Evolutionary conservation across 2,329 filamentous ascomycete species (phyloP).

Genomic region (Calonectria leucothoes): DNA sequence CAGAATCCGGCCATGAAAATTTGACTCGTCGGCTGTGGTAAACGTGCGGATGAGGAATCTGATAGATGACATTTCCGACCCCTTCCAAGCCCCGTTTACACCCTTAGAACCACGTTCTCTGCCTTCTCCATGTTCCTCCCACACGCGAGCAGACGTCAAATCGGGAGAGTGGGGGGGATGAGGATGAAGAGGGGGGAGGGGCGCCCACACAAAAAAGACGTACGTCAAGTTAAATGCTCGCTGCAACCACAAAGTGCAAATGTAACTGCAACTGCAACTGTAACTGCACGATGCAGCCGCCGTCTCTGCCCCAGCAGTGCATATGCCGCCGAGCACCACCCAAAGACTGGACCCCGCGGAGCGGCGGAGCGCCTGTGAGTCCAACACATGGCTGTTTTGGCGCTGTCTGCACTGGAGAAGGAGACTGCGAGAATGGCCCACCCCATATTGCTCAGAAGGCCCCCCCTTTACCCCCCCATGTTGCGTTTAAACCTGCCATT

Average conservation of each 20-base stretch:
- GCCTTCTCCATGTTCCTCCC: not conserved
- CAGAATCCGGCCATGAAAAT: too few relatives aligned
- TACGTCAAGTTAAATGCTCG: not conserved
- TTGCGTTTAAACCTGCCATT: not conserved
- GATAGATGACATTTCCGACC: not conserved
- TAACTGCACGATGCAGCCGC: constrained; percentile 7
- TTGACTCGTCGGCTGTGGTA: not conserved
- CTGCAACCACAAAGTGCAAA: not conserved
- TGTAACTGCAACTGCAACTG: constrained; percentile 2
- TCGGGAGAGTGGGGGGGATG: not conserved
- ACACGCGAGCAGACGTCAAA: not conserved
- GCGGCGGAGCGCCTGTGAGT: not conserved
- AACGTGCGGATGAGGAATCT: not conserved
- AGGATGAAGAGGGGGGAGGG: not conserved
- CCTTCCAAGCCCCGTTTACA: not conserved
- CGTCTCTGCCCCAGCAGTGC: constrained; percentile 12
- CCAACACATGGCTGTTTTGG: not conserved
- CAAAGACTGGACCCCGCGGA: not conserved
- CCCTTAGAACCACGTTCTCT: not conserved
- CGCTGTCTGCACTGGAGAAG: not conserved
- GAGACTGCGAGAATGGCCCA: constrained; percentile 4
- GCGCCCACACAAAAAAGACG: not conserved
- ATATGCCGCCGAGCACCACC: not conserved
- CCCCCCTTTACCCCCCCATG: not conserved
- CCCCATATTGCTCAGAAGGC: not conserved